These are phyloP conservation scores for Solanum peruvianum DNA, from an alignment of 257 asterid species.

Conservation along the genomic window DNA sequence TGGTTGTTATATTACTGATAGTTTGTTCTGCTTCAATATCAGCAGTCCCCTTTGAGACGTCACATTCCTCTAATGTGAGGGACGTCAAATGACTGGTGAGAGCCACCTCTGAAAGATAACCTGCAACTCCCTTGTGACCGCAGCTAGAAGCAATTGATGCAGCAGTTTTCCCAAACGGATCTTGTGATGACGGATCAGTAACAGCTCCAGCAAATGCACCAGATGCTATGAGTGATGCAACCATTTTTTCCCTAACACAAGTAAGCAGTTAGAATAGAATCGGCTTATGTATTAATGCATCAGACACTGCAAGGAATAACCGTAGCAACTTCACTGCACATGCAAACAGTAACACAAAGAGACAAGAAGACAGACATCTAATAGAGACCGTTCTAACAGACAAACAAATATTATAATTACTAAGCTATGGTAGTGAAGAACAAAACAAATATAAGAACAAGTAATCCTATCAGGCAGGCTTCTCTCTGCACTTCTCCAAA, in stretches of 20 bases:
- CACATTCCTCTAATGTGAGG: constrained; percentile 63
- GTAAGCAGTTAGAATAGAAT: neutral
- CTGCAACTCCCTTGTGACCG: constrained; percentile 92
- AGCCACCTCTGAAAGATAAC: constrained; percentile 81
- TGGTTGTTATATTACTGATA: constrained; percentile 28
- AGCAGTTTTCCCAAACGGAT: constrained; percentile 79
- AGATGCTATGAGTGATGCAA: constrained; percentile 86
- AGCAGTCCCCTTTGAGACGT: constrained; percentile 67
- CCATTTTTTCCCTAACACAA: constrained; percentile 82
- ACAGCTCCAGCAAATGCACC: constrained; percentile 91
- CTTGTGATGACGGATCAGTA: constrained; percentile 74
- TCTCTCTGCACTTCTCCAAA: neutral
- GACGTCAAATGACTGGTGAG: constrained; percentile 81
- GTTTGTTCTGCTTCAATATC: constrained; percentile 75
- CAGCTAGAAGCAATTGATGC: constrained; percentile 61
- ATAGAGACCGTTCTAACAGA: neutral
- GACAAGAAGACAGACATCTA: neutral
- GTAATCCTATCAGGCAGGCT: neutral
- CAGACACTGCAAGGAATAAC: neutral
- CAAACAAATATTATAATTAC: neutral
- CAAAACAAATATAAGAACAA: neutral
- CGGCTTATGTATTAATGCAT: neutral
- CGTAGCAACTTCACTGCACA: neutral
- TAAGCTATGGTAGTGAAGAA: neutral
- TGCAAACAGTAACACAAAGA: neutral